Conservation (phyloP, 192 early-diverging fungal genomes). For the Diversispora epigaea region DNA sequence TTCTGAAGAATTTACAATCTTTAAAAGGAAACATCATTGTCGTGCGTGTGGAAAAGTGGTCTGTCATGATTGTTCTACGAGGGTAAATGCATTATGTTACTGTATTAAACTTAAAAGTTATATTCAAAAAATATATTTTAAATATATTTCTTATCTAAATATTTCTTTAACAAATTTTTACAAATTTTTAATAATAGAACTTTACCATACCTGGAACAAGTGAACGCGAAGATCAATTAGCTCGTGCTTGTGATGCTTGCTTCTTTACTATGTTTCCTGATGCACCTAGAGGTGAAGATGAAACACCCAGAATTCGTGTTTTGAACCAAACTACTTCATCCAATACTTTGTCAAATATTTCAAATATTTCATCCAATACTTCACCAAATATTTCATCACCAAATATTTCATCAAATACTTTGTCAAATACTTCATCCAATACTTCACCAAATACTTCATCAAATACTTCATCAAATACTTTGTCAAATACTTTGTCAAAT, state of each 20-base stretch:
- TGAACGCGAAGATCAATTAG: conserved; percentile 38
- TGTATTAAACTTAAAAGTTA: conserved; percentile 17
- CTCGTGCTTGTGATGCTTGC: conserved; percentile 46
- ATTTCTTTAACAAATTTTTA: not conserved
- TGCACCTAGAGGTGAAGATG: conserved; percentile 20
- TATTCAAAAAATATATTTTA: not conserved
- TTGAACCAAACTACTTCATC: conserved; percentile 16
- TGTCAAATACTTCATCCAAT: conserved; percentile 14
- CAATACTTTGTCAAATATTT: not conserved
- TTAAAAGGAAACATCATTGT: conserved; percentile 75
- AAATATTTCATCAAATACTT: not conserved
- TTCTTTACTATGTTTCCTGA: conserved; percentile 48
- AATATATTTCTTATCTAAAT: not conserved
- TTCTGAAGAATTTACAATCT: conserved; percentile 64
- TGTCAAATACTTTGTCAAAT: conserved; percentile 15
- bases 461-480: not conserved
- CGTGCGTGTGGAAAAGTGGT: conserved; percentile 78
- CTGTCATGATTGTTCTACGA: conserved; percentile 69
- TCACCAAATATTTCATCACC: not conserved
- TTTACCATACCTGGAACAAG: conserved; percentile 40
- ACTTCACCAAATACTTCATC: conserved; percentile 9
- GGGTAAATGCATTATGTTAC: conserved; percentile 50
- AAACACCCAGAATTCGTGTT: conserved; percentile 28
- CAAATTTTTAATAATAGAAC: conserved; percentile 32
- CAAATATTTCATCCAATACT: conserved; percentile 26